Evolutionary conservation across 164 flowering plant genomes (phyloP).

Genomic region (Kingdonia uniflora): DNA sequence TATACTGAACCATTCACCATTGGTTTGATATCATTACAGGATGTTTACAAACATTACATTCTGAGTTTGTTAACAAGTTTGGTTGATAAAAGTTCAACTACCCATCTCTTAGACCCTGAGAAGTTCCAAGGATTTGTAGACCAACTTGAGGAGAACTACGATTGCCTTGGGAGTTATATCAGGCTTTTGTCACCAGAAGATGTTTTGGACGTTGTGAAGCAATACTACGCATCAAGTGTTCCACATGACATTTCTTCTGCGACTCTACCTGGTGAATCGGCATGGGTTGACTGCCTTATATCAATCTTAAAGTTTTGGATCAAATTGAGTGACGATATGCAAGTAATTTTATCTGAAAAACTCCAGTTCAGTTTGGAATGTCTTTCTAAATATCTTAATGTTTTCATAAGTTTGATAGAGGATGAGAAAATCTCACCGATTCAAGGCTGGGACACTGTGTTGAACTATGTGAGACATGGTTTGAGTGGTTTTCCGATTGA

Average conservation of each 20-base stretch:
- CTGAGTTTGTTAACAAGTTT: conserved; percentile 31
- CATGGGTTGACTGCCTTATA: conserved; percentile 61
- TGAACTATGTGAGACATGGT: conserved; percentile 30
- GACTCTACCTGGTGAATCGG: conserved; percentile 29
- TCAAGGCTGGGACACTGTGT: conserved; percentile 60
- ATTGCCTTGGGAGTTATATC: conserved; percentile 35
- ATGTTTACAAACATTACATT: conserved; percentile 57
- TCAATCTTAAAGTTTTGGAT: conserved; percentile 62
- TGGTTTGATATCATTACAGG: conserved; percentile 53
- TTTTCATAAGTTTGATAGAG: conserved; percentile 42
- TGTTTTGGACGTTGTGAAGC: conserved; percentile 41
- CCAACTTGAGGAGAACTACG: conserved; percentile 69
- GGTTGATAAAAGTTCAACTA: conserved; percentile 29
- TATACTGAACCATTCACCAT: conserved; percentile 25
- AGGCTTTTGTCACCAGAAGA: conserved; percentile 30
- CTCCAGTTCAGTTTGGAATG: conserved; percentile 22
- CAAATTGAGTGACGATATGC: conserved; percentile 49
- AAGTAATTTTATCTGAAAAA: conserved; percentile 28
- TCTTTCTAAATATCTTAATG: conserved; percentile 38
- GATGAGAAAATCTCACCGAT: conserved; percentile 45
- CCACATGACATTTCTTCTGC: conserved; percentile 21
- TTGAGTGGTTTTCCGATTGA: conserved; percentile 27
- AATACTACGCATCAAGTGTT: conserved; percentile 35
- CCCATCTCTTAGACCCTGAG: conserved; percentile 27
- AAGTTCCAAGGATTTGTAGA: conserved; percentile 29